Conservation (phyloP, 2,329 filamentous ascomycete species). For the Sporothrix brunneoviolacea region DNA sequence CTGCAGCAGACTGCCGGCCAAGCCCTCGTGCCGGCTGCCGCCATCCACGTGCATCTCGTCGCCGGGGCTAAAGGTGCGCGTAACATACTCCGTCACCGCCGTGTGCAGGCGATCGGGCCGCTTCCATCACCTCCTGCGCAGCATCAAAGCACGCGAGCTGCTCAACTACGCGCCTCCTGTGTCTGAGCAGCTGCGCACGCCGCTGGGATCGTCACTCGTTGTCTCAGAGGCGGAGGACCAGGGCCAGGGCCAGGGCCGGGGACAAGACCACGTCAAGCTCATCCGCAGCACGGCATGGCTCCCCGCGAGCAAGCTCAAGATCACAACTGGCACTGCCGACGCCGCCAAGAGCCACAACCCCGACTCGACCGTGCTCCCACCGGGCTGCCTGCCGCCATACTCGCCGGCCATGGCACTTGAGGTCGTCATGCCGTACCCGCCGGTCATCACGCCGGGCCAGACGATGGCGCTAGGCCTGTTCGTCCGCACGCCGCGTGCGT, state of each 20-base stretch:
- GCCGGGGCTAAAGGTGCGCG: not conserved
- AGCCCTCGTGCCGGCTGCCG: not conserved
- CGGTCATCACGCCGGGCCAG: constrained; percentile 2
- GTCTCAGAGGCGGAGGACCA: no score
- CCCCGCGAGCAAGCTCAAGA: not conserved
- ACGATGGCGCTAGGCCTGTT: not conserved
- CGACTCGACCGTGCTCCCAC: no score
- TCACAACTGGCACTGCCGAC: no score
- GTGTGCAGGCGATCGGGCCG: no score
- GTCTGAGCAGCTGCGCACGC: not conserved
- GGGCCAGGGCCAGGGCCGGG: no score
- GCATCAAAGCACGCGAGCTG: not conserved
- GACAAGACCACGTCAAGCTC: not conserved
- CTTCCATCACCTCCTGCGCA: no score
- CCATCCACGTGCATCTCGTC: not conserved
- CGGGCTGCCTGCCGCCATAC: constrained; percentile 1
- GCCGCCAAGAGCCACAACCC: no score
- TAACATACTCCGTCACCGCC: not conserved
- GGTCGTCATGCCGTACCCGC: not conserved
- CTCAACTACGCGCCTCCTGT: not conserved
- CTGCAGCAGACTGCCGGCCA: not conserved
- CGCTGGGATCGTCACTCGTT: not conserved
- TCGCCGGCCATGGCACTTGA: constrained; percentile 2
- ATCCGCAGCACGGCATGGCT: constrained; percentile 4
- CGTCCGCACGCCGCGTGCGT: not conserved